phyloP scores from a whole-genome alignment of 2,329 filamentous ascomycete species.

The Venturia carpophila region DNA sequence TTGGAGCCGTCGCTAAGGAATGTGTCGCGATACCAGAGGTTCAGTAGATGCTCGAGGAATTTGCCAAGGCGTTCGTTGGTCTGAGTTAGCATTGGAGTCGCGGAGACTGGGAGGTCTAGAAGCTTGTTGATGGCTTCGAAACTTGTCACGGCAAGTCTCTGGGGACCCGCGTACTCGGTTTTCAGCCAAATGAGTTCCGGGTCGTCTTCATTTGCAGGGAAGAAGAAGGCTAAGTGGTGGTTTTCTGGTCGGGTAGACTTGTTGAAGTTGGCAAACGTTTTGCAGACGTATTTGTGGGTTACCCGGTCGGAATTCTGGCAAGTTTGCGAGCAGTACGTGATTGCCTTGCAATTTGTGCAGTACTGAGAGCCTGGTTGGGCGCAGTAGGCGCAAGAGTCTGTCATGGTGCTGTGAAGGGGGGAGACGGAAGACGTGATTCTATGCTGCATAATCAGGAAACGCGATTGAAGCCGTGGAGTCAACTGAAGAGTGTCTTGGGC shows the following conservation, averaged over 20 bases:
- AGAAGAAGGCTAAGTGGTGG: slow-evolving; percentile 17
- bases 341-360: slow-evolving; percentile 18
- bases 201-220: slow-evolving; percentile 12
- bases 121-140: too few species aligned
- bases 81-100: background rate
- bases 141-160: too few species aligned
- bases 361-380: background rate
- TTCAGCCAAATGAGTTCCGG: slow-evolving; percentile 16
- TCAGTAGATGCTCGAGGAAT: slow-evolving; percentile 16
- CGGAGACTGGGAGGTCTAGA: too few species aligned
- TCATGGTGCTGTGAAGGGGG: background rate
- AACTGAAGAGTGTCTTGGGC: too few species aligned
- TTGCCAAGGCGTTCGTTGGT: background rate
- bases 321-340: slow-evolving; percentile 19
- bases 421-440: background rate
- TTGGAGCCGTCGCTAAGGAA: slow-evolving; percentile 9
- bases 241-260: slow-evolving; percentile 7
- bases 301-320: slow-evolving; percentile 19
- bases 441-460: background rate
- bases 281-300: slow-evolving; percentile 20
- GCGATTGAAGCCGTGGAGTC: background rate
- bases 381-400: background rate
- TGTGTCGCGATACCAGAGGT: slow-evolving; percentile 17
- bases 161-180: background rate
- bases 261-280: slow-evolving; percentile 14